Evolutionary conservation across 768 basidiomycete species (phyloP), one percentile per base, ranked within the genome.

Genomic region (Austroboletus eburneus): DNA sequence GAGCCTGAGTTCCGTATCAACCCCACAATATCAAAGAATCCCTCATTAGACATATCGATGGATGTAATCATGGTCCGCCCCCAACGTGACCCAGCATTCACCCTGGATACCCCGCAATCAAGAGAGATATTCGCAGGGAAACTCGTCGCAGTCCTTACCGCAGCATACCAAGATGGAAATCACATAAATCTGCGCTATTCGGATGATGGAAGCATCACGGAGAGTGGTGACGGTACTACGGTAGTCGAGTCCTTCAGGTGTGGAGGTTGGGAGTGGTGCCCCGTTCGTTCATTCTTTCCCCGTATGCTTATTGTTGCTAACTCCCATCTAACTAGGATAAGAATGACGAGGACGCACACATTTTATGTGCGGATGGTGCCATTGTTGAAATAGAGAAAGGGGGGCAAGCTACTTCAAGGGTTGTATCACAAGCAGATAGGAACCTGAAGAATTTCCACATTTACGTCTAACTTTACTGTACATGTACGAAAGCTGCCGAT

Each of bases 251-350:
- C 87, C 56, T 73, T 83, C 42, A 76, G 91, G 21, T 86, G 83
- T 54, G 78, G 77, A 14, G 83, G 83, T 7, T 94, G 91, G 83
- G 82, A 87, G 54, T 96, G 93, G 93, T 72, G 71, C 34, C 93
- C 92, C 17, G 90, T 91, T 58, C 58, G 81, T 70, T 30, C 4
- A 24, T 24, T 25, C 20, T 22, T 18, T 51, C 49, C 47, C 29
- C 37, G 37, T 47, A 37, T 17, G 39, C 33, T 23, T 35, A 4
- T 30, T 45, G 27, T 44, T 37, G 17, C 45, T 49, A 40, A 52
- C 16, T 4, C 37, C 20, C 25, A 32, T 53, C 33, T 53, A 41
- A 56, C 14, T 14, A 92, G 87, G 77, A 82, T 51, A 66, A 72
- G 10, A 55, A 57, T 22, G 87, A 91, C 51, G 68, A 74, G 13